These are phyloP conservation scores for Friedmanniomyces simplex DNA, from an alignment of 495 filamentous ascomycete species.

Conservation along the genomic window DNA sequence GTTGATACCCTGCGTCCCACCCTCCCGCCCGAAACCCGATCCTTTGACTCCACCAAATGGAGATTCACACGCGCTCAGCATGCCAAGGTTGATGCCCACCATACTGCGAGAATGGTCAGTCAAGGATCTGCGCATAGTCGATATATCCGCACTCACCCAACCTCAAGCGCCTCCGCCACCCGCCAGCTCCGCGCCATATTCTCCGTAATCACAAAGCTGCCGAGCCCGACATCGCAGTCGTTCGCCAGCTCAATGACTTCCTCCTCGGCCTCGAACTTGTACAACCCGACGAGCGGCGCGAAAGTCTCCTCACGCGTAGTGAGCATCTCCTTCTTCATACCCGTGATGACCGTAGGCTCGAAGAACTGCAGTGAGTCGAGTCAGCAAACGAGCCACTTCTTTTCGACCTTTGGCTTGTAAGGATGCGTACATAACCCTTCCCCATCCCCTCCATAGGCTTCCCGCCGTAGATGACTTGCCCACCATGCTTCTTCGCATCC, in stretches of 20 bases:
- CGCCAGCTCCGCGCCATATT: constrained; percentile 14
- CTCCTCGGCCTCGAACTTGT: constrained; percentile 69
- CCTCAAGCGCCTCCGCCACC: constrained; percentile 15
- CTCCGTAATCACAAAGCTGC: constrained; percentile 13
- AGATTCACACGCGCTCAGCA: constrained; percentile 16
- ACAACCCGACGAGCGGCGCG: constrained; percentile 75
- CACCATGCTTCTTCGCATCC: constrained; percentile 68
- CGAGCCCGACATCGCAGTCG: constrained; percentile 26
- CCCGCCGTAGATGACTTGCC: constrained; percentile 59
- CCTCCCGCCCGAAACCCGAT: constrained; percentile 21
- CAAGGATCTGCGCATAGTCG: background rate
- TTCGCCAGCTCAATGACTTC: constrained; percentile 59
- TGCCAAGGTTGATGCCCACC: constrained; percentile 19
- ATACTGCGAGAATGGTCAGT: constrained; percentile 5
- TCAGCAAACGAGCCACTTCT: background rate
- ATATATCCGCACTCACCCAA: constrained; percentile 1
- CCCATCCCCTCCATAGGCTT: constrained; percentile 41
- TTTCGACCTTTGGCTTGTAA: background rate
- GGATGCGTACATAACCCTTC: constrained; percentile 32
- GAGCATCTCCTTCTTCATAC: constrained; percentile 72
- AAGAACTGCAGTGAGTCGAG: constrained; percentile 48
- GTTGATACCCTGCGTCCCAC: constrained; percentile 14
- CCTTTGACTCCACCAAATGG: constrained; percentile 24
- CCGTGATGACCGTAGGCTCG: constrained; percentile 67
- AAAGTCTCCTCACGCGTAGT: constrained; percentile 78